Evolutionary conservation across 306 rosid genomes (phyloP).

Genomic region (Sicyos edulis): DNA sequence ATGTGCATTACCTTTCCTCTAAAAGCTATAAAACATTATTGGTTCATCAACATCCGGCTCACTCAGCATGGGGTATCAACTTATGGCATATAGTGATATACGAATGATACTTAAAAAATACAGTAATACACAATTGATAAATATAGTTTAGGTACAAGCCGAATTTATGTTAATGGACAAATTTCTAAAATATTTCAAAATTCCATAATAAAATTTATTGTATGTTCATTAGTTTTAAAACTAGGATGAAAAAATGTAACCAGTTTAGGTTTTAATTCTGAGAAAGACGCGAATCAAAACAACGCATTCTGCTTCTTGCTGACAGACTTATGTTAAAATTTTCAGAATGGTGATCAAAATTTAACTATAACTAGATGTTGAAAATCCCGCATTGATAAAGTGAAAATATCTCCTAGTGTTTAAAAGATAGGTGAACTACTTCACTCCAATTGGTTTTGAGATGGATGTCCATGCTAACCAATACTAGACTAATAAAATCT

Average conservation of each 20-base stretch:
- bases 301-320: not conserved
- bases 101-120: too few species aligned
- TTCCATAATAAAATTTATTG: not conserved
- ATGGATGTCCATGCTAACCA: too few species aligned
- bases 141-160: not conserved
- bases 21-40: not conserved
- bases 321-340: not conserved
- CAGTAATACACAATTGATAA: too few species aligned
- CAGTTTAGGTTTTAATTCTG: not conserved
- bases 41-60: not conserved
- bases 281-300: not conserved
- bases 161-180: not conserved
- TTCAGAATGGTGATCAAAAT: not conserved
- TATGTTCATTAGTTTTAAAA: not conserved
- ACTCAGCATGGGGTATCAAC: not conserved
- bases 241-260: not conserved
- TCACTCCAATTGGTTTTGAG: too few species aligned
- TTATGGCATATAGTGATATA: not conserved
- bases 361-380: not conserved
- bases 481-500: not conserved
- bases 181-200: too few species aligned
- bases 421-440: too few species aligned
- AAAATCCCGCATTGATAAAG: too few species aligned
- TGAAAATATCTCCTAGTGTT: too few species aligned
- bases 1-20: not conserved